Conservation (phyloP, 2,329 filamentous ascomycete genomes). For the Ceratocystis variospora region DNA sequence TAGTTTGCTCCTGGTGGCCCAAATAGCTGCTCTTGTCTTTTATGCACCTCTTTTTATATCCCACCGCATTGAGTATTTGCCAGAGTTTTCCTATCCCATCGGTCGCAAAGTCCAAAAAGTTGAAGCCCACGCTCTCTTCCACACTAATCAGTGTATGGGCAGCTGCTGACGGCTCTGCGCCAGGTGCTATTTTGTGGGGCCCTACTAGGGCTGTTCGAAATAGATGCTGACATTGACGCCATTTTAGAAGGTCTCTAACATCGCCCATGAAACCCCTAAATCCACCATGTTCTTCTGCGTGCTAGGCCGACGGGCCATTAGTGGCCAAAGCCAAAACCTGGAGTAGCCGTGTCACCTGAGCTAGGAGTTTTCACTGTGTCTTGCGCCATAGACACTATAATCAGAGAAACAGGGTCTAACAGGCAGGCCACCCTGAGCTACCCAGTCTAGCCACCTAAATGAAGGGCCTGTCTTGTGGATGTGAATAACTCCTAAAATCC, state of each 20-base stretch:
- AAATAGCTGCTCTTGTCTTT: not conserved
- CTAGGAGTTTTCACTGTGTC: not conserved
- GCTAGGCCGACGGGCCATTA: too few relatives aligned
- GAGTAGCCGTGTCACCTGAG: not conserved
- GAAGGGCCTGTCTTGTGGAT: not conserved
- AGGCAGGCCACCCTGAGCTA: not conserved
- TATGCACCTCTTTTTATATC: not conserved
- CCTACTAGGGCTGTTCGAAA: not conserved
- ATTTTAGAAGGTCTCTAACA: not conserved
- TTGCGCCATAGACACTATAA: constrained; percentile 1
- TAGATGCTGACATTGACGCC: not conserved
- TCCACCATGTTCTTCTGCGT: too few relatives aligned
- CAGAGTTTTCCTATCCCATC: not conserved
- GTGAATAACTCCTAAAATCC: not conserved
- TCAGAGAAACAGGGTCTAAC: not conserved
- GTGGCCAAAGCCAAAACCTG: too few relatives aligned
- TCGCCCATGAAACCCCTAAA: too few relatives aligned
- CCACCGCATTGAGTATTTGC: not conserved
- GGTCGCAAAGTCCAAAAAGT: not conserved
- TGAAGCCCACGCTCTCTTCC: not conserved
- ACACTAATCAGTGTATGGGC: not conserved
- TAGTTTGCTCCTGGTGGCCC: not conserved
- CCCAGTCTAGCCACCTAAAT: not conserved
- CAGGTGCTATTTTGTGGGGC: not conserved
- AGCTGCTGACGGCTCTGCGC: not conserved